A percentile compares a stretch with the other conserved stretches of the same genome.
phyloP scores from a whole-genome alignment of 1,284 basidiomycete genomes.

The Dichomitus squalens region DNA sequence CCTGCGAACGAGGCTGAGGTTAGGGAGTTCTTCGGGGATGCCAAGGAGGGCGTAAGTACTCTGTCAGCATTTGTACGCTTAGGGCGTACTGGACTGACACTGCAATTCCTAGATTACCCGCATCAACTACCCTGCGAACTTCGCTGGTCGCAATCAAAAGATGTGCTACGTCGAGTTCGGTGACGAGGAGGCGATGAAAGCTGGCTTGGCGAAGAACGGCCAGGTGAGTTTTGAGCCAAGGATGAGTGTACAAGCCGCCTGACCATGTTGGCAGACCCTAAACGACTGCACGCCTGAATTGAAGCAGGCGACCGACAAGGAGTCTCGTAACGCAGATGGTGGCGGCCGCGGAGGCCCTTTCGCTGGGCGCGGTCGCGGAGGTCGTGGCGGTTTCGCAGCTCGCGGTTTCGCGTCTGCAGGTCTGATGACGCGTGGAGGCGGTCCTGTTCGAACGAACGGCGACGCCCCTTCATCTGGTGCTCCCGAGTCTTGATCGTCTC shows the following conservation, averaged over 20 bases:
- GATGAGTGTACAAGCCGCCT: neutral
- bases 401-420: slow-evolving; percentile 72
- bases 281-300: slow-evolving; percentile 66
- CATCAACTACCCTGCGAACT: slow-evolving; percentile 64
- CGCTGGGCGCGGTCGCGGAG: slow-evolving; percentile 49
- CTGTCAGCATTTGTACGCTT: neutral
- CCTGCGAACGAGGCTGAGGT: slow-evolving; percentile 70
- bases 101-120: slow-evolving; percentile 59
- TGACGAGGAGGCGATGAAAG: slow-evolving; percentile 81
- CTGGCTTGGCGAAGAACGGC: slow-evolving; percentile 69
- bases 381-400: slow-evolving; percentile 61
- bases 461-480: slow-evolving; percentile 26
- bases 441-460: slow-evolving; percentile 34
- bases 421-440: slow-evolving; percentile 46
- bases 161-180: slow-evolving; percentile 87
- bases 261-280: slow-evolving; percentile 52
- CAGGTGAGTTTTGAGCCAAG: slow-evolving; percentile 48
- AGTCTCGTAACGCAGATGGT: slow-evolving; percentile 46
- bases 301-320: slow-evolving; percentile 68
- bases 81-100: neutral
- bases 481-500: slow-evolving; percentile 15
- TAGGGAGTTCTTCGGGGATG: slow-evolving; percentile 74
- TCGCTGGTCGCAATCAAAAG: slow-evolving; percentile 50
- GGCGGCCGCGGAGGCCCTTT: slow-evolving; percentile 40
- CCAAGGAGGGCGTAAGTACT: slow-evolving; percentile 58